Evolutionary conservation across 192 early-diverging fungal species (phyloP).

Genomic region (Backusella mclennaniae): DNA sequence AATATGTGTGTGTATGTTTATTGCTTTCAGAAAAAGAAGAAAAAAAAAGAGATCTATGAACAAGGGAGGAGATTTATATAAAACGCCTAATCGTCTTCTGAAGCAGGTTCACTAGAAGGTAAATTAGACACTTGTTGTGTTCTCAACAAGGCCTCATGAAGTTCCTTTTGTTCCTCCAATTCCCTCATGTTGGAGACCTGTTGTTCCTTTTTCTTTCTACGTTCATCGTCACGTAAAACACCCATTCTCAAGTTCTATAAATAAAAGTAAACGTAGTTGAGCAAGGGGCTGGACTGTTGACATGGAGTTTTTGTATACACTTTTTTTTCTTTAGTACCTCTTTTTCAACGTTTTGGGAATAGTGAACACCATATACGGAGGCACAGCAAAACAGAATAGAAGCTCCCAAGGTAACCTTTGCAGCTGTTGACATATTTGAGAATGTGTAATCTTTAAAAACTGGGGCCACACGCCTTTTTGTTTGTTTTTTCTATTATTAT

Average conservation of each 20-base stretch:
- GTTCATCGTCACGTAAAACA: constrained; percentile 25
- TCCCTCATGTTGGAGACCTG: constrained; percentile 19
- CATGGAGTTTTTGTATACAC: not conserved
- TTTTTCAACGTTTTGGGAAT: constrained; percentile 34
- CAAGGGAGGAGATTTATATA: not conserved
- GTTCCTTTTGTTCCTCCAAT: constrained; percentile 23
- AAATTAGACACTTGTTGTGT: constrained; percentile 25
- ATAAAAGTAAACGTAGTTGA: not conserved
- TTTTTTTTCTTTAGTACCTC: constrained; percentile 11
- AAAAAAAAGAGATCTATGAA: not conserved
- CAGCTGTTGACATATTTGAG: constrained; percentile 32
- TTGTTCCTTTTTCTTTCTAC: constrained; percentile 27
- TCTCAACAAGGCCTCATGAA: constrained; percentile 25
- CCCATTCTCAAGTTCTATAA: constrained; percentile 19
- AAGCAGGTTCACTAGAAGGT: constrained; percentile 19
- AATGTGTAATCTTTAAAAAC: not conserved
- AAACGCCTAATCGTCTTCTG: constrained; percentile 6
- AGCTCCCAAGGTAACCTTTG: constrained; percentile 31
- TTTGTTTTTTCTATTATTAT: not conserved
- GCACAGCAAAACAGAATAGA: constrained; percentile 34
- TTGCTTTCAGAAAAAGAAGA: too few species aligned
- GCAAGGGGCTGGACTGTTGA: not conserved
- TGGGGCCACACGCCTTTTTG: not conserved
- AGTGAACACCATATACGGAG: constrained; percentile 33
- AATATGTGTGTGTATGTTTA: not conserved